Base-by-base conservation (phyloP, 208 protist genomes). In the Dictyostelium gargantuum region DNA sequence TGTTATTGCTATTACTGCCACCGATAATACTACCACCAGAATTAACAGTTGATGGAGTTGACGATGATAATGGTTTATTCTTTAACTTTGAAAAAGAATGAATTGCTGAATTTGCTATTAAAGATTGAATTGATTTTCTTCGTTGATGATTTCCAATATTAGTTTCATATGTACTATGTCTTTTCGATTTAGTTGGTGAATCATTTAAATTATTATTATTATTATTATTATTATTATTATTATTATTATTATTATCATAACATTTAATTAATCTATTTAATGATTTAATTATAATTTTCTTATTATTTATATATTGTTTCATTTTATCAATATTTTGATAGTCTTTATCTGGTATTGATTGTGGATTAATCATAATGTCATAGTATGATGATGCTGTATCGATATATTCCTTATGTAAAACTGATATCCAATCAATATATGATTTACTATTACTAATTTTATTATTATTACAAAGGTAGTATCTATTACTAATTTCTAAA, bases 331-430 rank as follows among this genome's bases (percentile, higher is more conserved):
- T 35, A 38, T 68, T 68, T 68, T 35, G n/a, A 68, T 68, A 68
- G 19, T 35, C 58, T 35, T 35, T 68, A 68, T 38, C 58, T 3
- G 58, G 58, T 19, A 68, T 68, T 68, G 58, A 68, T 68, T 68
- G 58, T 68, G 58, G 58, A 35, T 68, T 68, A n/a, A 68, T 68
- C 17, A 68, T 21, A 35, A 68, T 73, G 44, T n/a, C 35, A 44
- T 35, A 44, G 42, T 44, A 73, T 26, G 23, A 9, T 61, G 54
- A 29, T 10, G 29, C 13, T 61, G 26, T 21, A 61, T 61, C 54
- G 29, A 72, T 35, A 52, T 86, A 86, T 66, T 86, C 61, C 40
- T 48, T n/a, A 63, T 86, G 61, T 40, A 86, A 35, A 35, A 11
- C 11, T 0, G 52, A 21, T 44, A 84, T 56, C 56, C 61, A 84